A percentile compares a stretch with the other conserved stretches of the same genome.
These are phyloP conservation scores for Lupinus albus DNA, from an alignment of 306 rosid genomes.

Conservation along the genomic window DNA sequence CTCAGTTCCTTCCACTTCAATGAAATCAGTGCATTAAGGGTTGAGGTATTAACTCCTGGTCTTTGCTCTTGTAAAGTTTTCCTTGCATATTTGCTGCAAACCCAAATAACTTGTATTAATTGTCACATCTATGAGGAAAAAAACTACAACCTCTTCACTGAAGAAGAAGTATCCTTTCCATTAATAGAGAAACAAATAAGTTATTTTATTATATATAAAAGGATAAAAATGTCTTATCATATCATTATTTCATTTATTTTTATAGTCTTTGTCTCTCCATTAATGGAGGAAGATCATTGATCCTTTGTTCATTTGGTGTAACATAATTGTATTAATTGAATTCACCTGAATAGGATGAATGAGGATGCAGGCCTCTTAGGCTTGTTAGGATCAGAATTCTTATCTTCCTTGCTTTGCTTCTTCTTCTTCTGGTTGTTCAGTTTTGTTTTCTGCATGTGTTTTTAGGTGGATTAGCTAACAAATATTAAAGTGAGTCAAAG, in stretches of 20 bases:
- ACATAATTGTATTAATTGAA: background rate
- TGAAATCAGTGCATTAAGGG: conserved; percentile 67
- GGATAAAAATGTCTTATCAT: too few relatives aligned
- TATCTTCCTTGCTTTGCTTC: conserved; percentile 65
- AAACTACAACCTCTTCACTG: too few relatives aligned
- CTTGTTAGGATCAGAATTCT: conserved; percentile 74
- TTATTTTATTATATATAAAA: too few relatives aligned
- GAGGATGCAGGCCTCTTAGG: conserved; percentile 91
- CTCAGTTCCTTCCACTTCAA: conserved; percentile 91
- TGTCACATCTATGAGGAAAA: too few relatives aligned
- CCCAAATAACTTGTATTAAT: background rate
- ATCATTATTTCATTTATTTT: too few relatives aligned
- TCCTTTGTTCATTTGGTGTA: background rate
- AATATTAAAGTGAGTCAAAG: background rate
- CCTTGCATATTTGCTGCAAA: conserved; percentile 81
- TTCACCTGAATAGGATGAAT: conserved; percentile 67
- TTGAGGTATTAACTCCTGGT: conserved; percentile 54
- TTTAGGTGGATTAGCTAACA: conserved; percentile 20
- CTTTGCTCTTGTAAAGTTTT: conserved; percentile 62
- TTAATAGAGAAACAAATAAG: too few relatives aligned
- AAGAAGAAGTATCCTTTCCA: too few relatives aligned
- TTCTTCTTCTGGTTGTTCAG: conserved; percentile 67
- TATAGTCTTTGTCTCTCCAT: too few relatives aligned
- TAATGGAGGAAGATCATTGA: too few relatives aligned
- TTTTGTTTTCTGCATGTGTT: conserved; percentile 62